Evolutionary conservation across 2,329 filamentous ascomycete species (phyloP), one percentile per base, ranked within the genome.

Genomic region (Keithomyces neogunnii): DNA sequence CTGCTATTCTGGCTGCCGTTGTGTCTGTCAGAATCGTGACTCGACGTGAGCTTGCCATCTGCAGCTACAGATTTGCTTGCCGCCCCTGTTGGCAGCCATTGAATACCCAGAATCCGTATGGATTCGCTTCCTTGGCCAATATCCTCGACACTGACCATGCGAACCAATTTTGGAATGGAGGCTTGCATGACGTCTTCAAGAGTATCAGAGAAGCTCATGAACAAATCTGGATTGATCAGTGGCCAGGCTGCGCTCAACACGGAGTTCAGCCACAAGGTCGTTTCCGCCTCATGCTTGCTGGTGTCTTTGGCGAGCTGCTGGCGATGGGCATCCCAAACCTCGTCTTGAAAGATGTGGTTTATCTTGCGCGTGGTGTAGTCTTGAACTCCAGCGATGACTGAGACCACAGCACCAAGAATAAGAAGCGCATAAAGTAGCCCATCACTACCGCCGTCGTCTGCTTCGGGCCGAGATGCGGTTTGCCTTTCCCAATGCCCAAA

Each of bases 161-260:
- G 80, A 33, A 89, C 75, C 36, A 86, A 65, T 51, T 77, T 81
- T 0, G 86, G 85, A 19, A 89, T 68, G 7, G 82, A 86, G 2
- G 86, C 85, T 67, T 89, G 86, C 86, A 89, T 89, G 46, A 89
- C 83, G 63, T 89, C 86, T 66, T 89, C 86, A 3, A 90, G 75
- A 31, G 80, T 86, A 59, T 89, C 86, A 0, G 81, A 77, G 2
- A 89, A 64, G 35, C 80, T 81, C 1, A 78, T 75, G 59, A 89
- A 89, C 2, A 90, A 73, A 58, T 89, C 86, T 0, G 86, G 86
- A 60, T 89, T 89, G 60, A 89, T 76, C 32, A 90, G 72, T 0
- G 85, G 84, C 86, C 86, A 89, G 4, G 89, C 75, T 1, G 84
- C 79, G 3, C 77, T 72, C 6, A 89, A 62, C 1, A 89, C 64